phyloP scores from a whole-genome alignment of 345 rosid genomes.

The Nasturtium officinale region DNA sequence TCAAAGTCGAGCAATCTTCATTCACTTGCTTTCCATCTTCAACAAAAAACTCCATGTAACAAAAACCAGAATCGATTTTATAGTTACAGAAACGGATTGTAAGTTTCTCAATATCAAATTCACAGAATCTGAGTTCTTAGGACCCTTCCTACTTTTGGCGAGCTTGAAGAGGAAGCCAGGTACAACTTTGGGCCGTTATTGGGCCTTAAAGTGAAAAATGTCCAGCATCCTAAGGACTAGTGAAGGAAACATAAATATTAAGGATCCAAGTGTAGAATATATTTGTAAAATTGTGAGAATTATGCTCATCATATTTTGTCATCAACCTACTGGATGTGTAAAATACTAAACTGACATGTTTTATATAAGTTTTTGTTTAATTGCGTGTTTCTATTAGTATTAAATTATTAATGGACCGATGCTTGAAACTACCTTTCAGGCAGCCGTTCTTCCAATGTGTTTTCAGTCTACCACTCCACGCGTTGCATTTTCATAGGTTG shows the following conservation, averaged over 20 bases:
- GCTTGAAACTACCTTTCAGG: too few relatives aligned
- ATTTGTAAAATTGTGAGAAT: too few relatives aligned
- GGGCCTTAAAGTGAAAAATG: not conserved
- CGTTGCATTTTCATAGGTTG: not conserved
- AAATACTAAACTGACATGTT: too few relatives aligned
- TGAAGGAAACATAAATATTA: not conserved
- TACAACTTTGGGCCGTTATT: constrained; percentile 23
- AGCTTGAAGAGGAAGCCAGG: constrained; percentile 42
- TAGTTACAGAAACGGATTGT: constrained; percentile 18
- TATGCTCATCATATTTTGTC: not conserved
- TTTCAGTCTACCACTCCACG: not conserved
- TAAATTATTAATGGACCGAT: too few relatives aligned
- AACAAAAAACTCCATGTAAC: constrained; percentile 62
- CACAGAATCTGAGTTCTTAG: constrained; percentile 1
- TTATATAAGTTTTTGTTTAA: too few relatives aligned
- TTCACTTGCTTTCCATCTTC: constrained; percentile 59
- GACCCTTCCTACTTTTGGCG: constrained; percentile 14
- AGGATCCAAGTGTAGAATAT: too few relatives aligned
- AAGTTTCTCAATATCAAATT: constrained; percentile 15
- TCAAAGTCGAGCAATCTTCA: constrained; percentile 62
- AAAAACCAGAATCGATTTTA: not conserved
- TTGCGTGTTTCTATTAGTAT: too few relatives aligned
- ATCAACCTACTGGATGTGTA: too few relatives aligned
- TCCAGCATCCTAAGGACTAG: not conserved
- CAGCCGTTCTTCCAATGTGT: too few relatives aligned